These are phyloP conservation scores for Aspergillus ellipticus DNA, from an alignment of 495 filamentous ascomycete genomes.

Conservation along the genomic window DNA sequence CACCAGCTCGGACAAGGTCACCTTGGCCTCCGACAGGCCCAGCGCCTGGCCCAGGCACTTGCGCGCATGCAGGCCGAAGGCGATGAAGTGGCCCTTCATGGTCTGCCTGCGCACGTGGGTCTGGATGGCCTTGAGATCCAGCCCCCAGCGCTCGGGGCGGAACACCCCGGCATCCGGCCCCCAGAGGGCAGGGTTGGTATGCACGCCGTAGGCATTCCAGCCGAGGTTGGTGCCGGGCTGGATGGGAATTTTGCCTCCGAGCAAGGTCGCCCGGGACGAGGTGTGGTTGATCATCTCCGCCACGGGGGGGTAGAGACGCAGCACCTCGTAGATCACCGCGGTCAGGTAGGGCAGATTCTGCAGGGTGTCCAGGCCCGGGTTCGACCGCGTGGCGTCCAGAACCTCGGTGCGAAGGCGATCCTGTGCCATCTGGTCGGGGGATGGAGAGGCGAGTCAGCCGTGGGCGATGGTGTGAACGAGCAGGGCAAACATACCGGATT, in stretches of 20 bases:
- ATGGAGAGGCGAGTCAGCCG: neutral
- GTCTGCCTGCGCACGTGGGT: constrained; percentile 24
- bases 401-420: constrained; percentile 28
- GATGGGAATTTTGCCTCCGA: constrained; percentile 28
- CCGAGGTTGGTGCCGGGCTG: constrained; percentile 31
- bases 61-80: constrained; percentile 33
- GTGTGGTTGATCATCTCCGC: constrained; percentile 35
- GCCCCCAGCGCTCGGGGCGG: constrained; percentile 36
- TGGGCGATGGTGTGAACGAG: no score
- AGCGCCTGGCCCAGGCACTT: constrained; percentile 37
- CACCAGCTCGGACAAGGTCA: constrained; percentile 31
- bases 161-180: constrained; percentile 27
- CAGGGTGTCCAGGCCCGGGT: constrained; percentile 20
- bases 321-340: constrained; percentile 33
- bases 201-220: constrained; percentile 35
- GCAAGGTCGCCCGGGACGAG: constrained; percentile 2
- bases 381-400: neutral
- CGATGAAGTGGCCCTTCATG: constrained; percentile 31
- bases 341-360: constrained; percentile 34
- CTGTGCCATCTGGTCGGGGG: constrained; percentile 19
- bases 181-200: constrained; percentile 29
- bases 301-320: constrained; percentile 40
- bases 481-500: constrained; percentile 4
- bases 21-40: constrained; percentile 31
- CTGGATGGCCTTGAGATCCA: constrained; percentile 28